A percentile compares a stretch with the other conserved stretches of the same genome.
Evolutionary conservation across 371 early-diverging fungal species (phyloP).

Genomic region (Circinella umbellata): DNA sequence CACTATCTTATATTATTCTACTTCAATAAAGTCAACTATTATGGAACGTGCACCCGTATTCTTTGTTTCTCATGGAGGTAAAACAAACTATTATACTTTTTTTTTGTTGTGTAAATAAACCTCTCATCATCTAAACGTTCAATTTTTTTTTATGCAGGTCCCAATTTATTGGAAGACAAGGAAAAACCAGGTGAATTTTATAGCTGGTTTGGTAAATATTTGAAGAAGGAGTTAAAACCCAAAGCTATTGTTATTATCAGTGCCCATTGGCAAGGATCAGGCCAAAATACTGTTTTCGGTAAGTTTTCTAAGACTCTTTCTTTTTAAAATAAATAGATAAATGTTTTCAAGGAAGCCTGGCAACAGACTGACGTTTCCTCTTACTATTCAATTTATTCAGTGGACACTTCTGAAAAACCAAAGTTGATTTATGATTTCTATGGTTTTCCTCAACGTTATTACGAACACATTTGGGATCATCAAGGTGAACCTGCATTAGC

Average conservation of each 20-base stretch:
- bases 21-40: slow-evolving; percentile 2
- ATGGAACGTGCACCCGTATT: slow-evolving; percentile 38
- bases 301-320: slow-evolving; percentile 4
- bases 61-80: slow-evolving; percentile 51
- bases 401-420: slow-evolving; percentile 50
- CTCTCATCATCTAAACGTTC: neutral
- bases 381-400: slow-evolving; percentile 15
- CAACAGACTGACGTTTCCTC: neutral
- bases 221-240: slow-evolving; percentile 48
- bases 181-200: slow-evolving; percentile 53
- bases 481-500: slow-evolving; percentile 58
- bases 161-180: slow-evolving; percentile 53
- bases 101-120: neutral
- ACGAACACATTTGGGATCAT: slow-evolving; percentile 62
- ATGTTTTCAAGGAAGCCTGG: too few species aligned
- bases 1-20: slow-evolving; percentile 4
- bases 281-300: slow-evolving; percentile 40
- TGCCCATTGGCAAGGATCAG: slow-evolving; percentile 62
- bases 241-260: slow-evolving; percentile 60
- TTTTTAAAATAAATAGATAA: neutral
- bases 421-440: slow-evolving; percentile 71
- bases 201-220: slow-evolving; percentile 52
- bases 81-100: neutral
- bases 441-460: slow-evolving; percentile 60
- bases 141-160: slow-evolving; percentile 30